Evolutionary conservation across 2,329 filamentous ascomycete genomes (phyloP), one percentile per base, ranked within the genome.

Genomic region (Talaromyces atroroseus): DNA sequence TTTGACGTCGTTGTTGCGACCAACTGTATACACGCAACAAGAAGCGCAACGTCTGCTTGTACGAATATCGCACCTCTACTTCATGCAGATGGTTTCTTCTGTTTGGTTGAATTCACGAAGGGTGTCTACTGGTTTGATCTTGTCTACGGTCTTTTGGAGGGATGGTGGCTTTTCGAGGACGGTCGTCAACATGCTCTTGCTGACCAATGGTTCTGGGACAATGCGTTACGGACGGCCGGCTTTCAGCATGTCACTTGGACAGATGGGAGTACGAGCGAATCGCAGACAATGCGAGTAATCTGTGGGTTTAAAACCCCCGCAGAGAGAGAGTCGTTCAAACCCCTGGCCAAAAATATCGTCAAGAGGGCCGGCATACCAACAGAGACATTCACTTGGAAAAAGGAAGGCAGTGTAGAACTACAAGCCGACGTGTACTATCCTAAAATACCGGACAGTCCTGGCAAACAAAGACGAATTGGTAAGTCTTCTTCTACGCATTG

Each of bases 141-240:
- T 16, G 63, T 72, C n/a, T 69, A 71, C 51, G 72, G 72, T 2
- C 57, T 73, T 6, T 59, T 75, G 1, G 70, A 73, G 26, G 72
- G 71, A 2, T 74, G 72, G 72, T 74, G 73, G 73, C 57, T 69
- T 1, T 71, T 71, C 45, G 61, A 68, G 0, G 71, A 73, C 57
- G 70, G 60, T 4, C 64, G 68, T 3, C n/a, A 53, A n/a, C 64
- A 67, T 46, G 63, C 61, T 2, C 20, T 67, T 5, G 56, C 49
- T 2, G 18, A 52, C n/a, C 44, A 58, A 34, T 7, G 18, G 32
- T 26, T 42, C 12, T 68, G 66, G 49, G 34, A 52, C 18, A 32
- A 32, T 3, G 16, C 20, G 11, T 14, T 52, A 16, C 34, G 23
- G 6, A 14, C 21, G 1, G 49, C 23, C 18, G 49, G 49, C 16